Percentiles rank a stretch among this genome's conserved stretches.
These are phyloP conservation scores for Saccharomyces hybrid DNA, from an alignment of 1,139 yeast genomes.

Conservation along the genomic window DNA sequence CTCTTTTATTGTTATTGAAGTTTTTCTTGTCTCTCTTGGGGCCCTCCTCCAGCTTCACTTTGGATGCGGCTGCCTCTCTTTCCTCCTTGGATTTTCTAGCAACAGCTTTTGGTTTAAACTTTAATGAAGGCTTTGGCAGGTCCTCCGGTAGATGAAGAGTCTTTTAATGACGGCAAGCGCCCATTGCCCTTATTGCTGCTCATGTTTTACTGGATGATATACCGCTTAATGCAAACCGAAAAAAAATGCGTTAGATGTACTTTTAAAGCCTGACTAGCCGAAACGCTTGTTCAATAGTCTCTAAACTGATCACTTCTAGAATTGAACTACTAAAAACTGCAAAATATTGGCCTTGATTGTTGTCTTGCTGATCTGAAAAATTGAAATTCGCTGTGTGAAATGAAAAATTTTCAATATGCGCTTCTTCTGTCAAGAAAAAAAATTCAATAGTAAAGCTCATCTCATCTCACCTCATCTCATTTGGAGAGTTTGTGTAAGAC, in stretches of 20 bases:
- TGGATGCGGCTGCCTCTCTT: conserved; percentile 68
- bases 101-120: conserved; percentile 77
- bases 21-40: conserved; percentile 23
- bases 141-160: conserved; percentile 13
- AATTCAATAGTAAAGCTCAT: background rate
- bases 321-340: background rate
- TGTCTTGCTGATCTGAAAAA: conserved; percentile 1
- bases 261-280: background rate
- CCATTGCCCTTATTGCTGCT: conserved; percentile 13
- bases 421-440: conserved; percentile 1
- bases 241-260: background rate
- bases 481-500: background rate
- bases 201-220: background rate
- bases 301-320: background rate
- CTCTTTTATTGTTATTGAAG: conserved; percentile 31
- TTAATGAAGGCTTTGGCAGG: conserved; percentile 46
- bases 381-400: background rate
- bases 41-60: conserved; percentile 37
- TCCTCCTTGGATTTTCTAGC: conserved; percentile 78
- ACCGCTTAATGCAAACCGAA: background rate
- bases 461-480: conserved; percentile 13
- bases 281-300: background rate
- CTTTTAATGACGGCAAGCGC: conserved; percentile 31
- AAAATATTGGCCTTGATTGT: background rate
- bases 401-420: conserved; percentile 11